Evolutionary conservation across 768 basidiomycete genomes (phyloP).

Genomic region (Candolleomyces aberdarensis): DNA sequence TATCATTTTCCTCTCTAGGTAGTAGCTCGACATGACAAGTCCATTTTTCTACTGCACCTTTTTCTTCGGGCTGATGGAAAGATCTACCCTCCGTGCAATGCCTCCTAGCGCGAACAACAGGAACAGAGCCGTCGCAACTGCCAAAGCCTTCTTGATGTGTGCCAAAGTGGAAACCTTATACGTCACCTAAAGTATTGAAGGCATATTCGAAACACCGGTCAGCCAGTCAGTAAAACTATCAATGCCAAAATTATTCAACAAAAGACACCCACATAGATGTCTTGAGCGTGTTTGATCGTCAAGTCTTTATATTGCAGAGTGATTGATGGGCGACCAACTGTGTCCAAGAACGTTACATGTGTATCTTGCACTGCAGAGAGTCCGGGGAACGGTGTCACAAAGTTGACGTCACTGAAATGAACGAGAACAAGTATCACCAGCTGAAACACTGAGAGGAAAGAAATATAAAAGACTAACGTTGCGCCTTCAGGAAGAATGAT

Average conservation of each 20-base stretch:
- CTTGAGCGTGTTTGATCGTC: conserved; percentile 75
- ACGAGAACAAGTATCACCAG: conserved; percentile 8
- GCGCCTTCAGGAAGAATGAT: conserved; percentile 95
- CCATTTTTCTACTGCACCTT: conserved; percentile 18
- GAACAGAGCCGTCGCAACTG: conserved; percentile 70
- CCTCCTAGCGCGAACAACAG: conserved; percentile 56
- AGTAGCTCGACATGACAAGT: not conserved
- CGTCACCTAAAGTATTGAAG: conserved; percentile 54
- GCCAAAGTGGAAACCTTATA: conserved; percentile 80
- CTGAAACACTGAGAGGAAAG: not conserved
- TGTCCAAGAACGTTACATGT: conserved; percentile 89
- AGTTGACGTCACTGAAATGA: conserved; percentile 65
- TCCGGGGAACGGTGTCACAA: conserved; percentile 76
- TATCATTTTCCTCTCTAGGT: conserved; percentile 23
- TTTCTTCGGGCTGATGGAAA: conserved; percentile 44
- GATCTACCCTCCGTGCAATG: conserved; percentile 42
- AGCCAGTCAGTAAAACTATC: not conserved
- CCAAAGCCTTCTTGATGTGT: conserved; percentile 84
- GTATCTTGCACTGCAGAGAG: conserved; percentile 56
- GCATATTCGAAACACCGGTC: not conserved
- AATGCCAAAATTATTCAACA: not conserved
- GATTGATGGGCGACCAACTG: conserved; percentile 79
- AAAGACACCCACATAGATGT: conserved; percentile 69
- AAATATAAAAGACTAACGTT: conserved; percentile 53
- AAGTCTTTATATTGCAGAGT: conserved; percentile 69